Conservation (phyloP, 129 eudicot genomes). For the Chrysanthemum lavandulifolium region DNA sequence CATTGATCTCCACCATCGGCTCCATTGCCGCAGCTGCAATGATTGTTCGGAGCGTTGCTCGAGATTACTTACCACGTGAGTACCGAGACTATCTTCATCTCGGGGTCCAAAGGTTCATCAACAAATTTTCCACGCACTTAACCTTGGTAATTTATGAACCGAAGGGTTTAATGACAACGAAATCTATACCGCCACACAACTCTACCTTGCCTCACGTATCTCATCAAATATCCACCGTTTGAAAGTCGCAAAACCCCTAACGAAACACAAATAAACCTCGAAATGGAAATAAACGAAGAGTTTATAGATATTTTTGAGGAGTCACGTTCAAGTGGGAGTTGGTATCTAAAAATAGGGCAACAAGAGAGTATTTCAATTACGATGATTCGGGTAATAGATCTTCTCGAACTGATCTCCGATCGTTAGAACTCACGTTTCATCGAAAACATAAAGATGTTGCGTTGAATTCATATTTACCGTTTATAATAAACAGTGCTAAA, state of each 20-base stretch:
- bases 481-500: conserved; percentile 33
- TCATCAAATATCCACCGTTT: conserved; percentile 38
- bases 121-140: conserved; percentile 22
- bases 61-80: conserved; percentile 5
- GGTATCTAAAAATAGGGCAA: conserved; percentile 27
- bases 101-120: conserved; percentile 32
- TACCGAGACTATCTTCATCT: conserved; percentile 30
- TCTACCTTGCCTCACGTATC: conserved; percentile 52
- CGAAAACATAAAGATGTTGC: conserved; percentile 33
- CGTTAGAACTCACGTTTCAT: conserved; percentile 42
- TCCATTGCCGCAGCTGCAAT: conserved; percentile 19
- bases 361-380: background rate
- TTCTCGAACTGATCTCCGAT: conserved; percentile 6
- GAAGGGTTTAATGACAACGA: conserved; percentile 49
- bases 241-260: conserved; percentile 38
- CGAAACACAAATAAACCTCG: conserved; percentile 33
- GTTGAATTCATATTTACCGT: conserved; percentile 43
- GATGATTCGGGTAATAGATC: background rate
- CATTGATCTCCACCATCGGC: conserved; percentile 17
- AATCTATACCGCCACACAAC: conserved; percentile 55
- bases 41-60: conserved; percentile 14
- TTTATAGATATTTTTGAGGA: conserved; percentile 23
- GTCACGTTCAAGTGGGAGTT: conserved; percentile 39
- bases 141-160: conserved; percentile 52
- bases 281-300: conserved; percentile 41